phyloP scores from a whole-genome alignment of 2,329 filamentous ascomycete species.

The Coniochaeta hoffmannii region DNA sequence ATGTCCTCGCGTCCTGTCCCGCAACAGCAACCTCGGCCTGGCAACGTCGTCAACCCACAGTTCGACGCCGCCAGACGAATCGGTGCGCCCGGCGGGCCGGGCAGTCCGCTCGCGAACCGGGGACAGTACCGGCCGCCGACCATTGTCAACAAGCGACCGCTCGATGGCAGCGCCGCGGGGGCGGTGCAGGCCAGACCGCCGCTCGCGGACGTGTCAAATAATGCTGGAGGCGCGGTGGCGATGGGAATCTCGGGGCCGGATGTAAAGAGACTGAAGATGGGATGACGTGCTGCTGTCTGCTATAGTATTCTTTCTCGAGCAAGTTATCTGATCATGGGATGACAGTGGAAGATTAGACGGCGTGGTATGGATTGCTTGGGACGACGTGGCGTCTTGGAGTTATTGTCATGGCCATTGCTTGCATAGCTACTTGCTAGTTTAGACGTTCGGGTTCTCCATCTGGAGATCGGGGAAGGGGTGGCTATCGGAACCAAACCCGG shows the following conservation, averaged over 20 bases:
- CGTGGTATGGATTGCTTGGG: not conserved
- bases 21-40: slow-evolving; percentile 9
- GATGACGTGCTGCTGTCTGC: not conserved
- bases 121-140: slow-evolving; percentile 52
- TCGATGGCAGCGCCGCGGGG: slow-evolving; percentile 14
- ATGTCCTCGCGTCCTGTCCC: not conserved
- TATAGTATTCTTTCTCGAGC: not conserved
- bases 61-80: slow-evolving; percentile 49
- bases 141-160: slow-evolving; percentile 45
- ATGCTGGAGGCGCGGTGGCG: slow-evolving; percentile 17
- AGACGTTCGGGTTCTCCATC: not conserved
- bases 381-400: not conserved
- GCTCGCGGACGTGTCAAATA: slow-evolving; percentile 43
- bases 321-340: not conserved
- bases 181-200: slow-evolving; percentile 28
- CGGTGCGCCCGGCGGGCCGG: slow-evolving; percentile 45
- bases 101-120: slow-evolving; percentile 52
- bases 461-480: too few species aligned
- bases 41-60: slow-evolving; percentile 43
- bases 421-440: not conserved
- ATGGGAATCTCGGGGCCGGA: slow-evolving; percentile 25
- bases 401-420: not conserved
- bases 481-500: too few species aligned
- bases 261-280: slow-evolving; percentile 44
- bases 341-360: not conserved